phyloP scores from a whole-genome alignment of 176 grass and related monocot genomes.

The Themeda triandra region DNA sequence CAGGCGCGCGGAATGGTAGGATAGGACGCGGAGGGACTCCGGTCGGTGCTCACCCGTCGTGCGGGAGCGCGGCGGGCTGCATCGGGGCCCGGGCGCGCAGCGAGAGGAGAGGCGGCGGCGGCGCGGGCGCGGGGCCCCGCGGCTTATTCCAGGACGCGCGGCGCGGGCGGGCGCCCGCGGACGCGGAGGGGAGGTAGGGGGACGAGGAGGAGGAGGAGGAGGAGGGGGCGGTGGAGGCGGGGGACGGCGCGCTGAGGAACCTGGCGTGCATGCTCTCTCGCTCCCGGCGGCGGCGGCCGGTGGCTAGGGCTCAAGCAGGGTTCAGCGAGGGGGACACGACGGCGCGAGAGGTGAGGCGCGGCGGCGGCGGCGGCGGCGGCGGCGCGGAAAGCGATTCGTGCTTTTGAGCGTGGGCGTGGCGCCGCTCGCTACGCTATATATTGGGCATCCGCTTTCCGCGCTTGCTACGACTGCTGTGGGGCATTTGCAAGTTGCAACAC shows the following conservation, averaged over 20 bases:
- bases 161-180: constrained; percentile 3
- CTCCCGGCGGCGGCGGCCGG: background rate
- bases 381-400: constrained; percentile 6
- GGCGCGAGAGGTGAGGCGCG: constrained; percentile 14
- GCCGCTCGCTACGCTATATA: background rate
- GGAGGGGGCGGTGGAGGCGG: constrained; percentile 3
- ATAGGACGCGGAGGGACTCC: background rate
- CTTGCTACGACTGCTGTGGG: too few relatives aligned
- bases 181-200: background rate
- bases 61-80: constrained; percentile 9
- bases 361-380: constrained; percentile 19
- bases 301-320: constrained; percentile 46
- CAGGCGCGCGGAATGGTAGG: background rate
- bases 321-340: constrained; percentile 6
- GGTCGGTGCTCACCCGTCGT: constrained; percentile 23
- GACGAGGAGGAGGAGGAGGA: background rate
- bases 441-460: too few relatives aligned
- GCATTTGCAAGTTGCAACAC: background rate
- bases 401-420: background rate
- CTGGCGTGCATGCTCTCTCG: constrained; percentile 49
- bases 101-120: background rate
- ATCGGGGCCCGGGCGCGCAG: constrained; percentile 28
- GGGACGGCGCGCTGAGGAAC: constrained; percentile 29
- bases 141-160: constrained; percentile 5
- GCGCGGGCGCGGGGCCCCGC: background rate